phyloP scores from a whole-genome alignment of 129 eudicot species.

The Logfia minima region DNA sequence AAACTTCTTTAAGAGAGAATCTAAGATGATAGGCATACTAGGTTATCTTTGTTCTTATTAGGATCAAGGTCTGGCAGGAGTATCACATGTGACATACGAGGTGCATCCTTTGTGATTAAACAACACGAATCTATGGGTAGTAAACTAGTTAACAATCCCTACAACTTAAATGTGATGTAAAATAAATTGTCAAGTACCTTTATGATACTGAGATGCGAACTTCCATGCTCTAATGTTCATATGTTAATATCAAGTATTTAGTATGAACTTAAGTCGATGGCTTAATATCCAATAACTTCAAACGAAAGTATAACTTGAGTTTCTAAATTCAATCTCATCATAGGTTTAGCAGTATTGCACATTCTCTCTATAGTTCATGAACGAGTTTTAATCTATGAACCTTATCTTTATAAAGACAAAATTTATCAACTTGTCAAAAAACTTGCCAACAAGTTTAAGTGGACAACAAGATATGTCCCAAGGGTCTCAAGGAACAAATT shows the following conservation, averaged over 20 bases:
- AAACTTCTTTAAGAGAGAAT: neutral
- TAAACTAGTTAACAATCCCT: neutral
- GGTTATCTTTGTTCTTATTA: slow-evolving; percentile 1
- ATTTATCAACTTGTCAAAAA: neutral
- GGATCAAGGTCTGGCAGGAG: neutral
- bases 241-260: too few relatives aligned
- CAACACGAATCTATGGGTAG: neutral
- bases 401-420: neutral
- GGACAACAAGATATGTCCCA: neutral
- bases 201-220: too few relatives aligned
- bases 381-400: neutral
- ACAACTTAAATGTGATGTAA: neutral
- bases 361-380: neutral
- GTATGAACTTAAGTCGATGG: too few relatives aligned
- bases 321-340: neutral
- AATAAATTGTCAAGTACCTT: too few relatives aligned
- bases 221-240: too few relatives aligned
- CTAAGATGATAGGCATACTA: neutral
- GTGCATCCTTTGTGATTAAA: neutral
- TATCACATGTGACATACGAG: neutral
- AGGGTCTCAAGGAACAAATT: neutral
- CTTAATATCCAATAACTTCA: too few relatives aligned
- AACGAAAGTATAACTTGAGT: neutral
- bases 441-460: neutral
- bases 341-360: neutral